Evolutionary conservation across 2,329 filamentous ascomycete genomes (phyloP), one percentile per base, ranked within the genome.

Genomic region (Fusarium denticulatum): DNA sequence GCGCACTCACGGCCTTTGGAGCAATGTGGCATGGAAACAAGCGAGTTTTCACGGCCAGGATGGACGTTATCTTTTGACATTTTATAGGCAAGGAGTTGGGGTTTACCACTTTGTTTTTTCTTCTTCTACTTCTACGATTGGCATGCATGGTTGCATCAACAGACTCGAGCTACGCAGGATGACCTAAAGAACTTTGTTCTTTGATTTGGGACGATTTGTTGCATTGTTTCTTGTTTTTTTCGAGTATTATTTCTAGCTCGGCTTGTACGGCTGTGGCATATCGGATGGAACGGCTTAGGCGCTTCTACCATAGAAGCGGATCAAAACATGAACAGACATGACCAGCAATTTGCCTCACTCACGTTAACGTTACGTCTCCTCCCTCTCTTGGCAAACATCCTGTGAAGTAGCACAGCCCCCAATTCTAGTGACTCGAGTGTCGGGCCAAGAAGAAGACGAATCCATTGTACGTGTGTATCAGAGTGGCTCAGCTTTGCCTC

Each of bases 1-100:
- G 63, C 71, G 68, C 64, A 64, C 45, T 67, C 49, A 74, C 71
- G 67, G 71, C 71, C 71, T 74, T 69, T 57, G 43, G 49, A 73
- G 71, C 67, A 74, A 74, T 59, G 71, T 57, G 55, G 71, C 59
- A 69, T 63, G 59, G 56, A 59, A 59, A 68, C 34, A 46, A 58
- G 45, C 55, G 30, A 55, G 64, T 36, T 13, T 61, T 59, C 56
- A 64, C 67, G 56, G 69, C 46, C 63, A 59, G 66, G 65, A 49
- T 53, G 71, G 49, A 62, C 42, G 20, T 74, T 72, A 65, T 59
- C 47, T 72, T 74, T 69, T 63, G 59, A 57, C 40, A 67, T 65
- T 71, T 68, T 72, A 60, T 56, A 74, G 68, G 72, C 72, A 74
- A 50, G 72, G 72, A 74, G 72, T 74, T 74, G 64, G 72, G 71